phyloP scores from a whole-genome alignment of 2,329 filamentous ascomycete genomes.

The Ilyonectria robusta region DNA sequence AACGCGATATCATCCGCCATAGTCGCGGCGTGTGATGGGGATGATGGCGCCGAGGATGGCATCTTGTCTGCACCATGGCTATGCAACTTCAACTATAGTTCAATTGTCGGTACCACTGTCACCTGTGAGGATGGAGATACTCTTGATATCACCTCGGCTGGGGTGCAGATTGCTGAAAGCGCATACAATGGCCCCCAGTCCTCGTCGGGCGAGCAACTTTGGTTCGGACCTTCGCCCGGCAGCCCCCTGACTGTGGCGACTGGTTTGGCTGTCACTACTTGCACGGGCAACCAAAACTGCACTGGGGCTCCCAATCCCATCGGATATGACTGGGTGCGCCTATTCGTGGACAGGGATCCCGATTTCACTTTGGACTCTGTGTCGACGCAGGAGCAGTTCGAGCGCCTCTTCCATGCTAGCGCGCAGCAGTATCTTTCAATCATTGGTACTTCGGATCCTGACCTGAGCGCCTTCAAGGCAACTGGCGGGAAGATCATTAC shows the following conservation, averaged over 20 bases:
- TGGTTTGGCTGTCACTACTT: conserved; percentile 5
- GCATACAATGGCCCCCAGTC: conserved; percentile 5
- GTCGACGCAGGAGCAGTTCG: not conserved
- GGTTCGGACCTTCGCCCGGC: not conserved
- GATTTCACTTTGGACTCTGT: conserved; percentile 3
- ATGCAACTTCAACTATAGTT: not conserved
- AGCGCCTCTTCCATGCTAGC: not conserved
- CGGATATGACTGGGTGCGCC: not conserved
- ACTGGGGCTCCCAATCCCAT: not conserved
- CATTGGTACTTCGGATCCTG: conserved; percentile 3
- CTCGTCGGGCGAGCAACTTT: conserved; percentile 2
- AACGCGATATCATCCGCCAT: conserved; percentile 2
- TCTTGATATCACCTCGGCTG: not conserved
- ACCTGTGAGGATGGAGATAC: not conserved
- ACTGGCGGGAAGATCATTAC: not conserved
- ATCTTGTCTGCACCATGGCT: not conserved
- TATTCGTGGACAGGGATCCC: conserved; percentile 4
- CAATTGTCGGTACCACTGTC: not conserved
- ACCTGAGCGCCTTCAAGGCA: conserved; percentile 2
- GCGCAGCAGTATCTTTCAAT: not conserved
- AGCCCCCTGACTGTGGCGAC: not conserved
- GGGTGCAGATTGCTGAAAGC: not conserved
- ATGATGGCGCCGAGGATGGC: conserved; percentile 1
- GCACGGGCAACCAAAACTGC: not conserved
- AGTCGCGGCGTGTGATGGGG: conserved; percentile 2